Base-by-base conservation (phyloP, 2,329 filamentous ascomycete genomes). In the Tolypocladium inflatum region DNA sequence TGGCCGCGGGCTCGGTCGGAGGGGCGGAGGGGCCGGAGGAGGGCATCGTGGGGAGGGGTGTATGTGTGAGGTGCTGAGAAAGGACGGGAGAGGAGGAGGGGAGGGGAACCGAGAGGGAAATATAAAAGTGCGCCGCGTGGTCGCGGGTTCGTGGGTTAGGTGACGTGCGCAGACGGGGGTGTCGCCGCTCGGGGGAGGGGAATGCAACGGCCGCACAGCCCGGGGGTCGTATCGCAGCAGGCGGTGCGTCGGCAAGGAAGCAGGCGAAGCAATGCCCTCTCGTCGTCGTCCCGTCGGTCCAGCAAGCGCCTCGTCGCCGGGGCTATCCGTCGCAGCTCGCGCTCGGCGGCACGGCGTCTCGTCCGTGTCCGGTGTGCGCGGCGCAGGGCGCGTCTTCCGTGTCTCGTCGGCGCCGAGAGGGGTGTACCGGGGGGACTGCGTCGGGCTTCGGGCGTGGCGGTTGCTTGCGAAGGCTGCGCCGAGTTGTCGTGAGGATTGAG, bases 1-100 rank as follows among this genome's bases (percentile, higher is more conserved):
- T 77, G 54, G 73, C 61, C 57, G 59, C 63, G 19, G 63, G 63
- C 62, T 65, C 64, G 63, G 62, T 58, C 10, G 66, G 52, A 48
- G 61, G 52, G 51, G 54, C 33, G 21, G 59, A n/a, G 59, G 57
- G 53, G 59, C 35, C 37, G 55, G 53, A 48, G 55, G 58, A 43
- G 55, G 59, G 42, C 57, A 55, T 60, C 48, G 45, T 55, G 57
- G 41, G 37, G n/a, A 1, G 4, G 39, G 21, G 39, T 13, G 30
- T 6, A 9, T 9, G 30, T 33, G 30, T 33, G 7, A 7, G 38
- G 38, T 41, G 26, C 39, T 35, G 21, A 30, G 33, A 41, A 33
- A 45, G 48, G 41, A 30, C 11, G 23, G 55, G 42, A 33, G 51
- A 54, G 42, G 52, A 51, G 43, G 39, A 52, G 37, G 33, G 30